These are phyloP conservation scores for Sugiyamaella smithiae DNA, from an alignment of 805 yeast species.

Conservation along the genomic window DNA sequence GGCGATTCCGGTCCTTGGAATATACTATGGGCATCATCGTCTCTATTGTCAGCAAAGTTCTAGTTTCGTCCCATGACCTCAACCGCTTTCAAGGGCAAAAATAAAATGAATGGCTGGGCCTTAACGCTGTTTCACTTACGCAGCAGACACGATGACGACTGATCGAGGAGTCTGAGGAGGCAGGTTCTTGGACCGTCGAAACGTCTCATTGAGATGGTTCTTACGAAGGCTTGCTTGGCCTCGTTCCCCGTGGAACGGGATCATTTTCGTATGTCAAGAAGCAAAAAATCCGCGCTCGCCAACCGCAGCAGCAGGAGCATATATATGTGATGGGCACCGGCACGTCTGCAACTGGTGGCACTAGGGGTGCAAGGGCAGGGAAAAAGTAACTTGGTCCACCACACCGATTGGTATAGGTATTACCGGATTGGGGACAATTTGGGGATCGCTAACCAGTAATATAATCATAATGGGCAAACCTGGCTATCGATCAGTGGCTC, in stretches of 20 bases:
- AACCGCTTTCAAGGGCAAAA: too few species aligned
- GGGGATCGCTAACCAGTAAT: neutral
- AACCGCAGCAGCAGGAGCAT: neutral
- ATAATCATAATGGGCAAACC: neutral
- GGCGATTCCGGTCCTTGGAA: conserved; percentile 20
- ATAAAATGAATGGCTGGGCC: too few species aligned
- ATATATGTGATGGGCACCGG: conserved; percentile 2
- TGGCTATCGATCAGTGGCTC: neutral
- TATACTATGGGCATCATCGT: conserved; percentile 3
- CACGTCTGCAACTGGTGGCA: too few species aligned
- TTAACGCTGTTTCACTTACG: neutral
- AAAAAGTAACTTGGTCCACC: neutral
- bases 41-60: neutral
- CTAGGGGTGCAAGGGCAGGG: too few species aligned
- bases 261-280: neutral
- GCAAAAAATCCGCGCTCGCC: neutral
- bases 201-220: neutral
- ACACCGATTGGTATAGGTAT: neutral
- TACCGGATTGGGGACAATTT: neutral
- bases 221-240: conserved; percentile 1
- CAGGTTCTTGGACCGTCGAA: neutral
- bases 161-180: conserved; percentile 3
- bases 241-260: neutral
- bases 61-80: neutral
- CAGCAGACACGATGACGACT: neutral